phyloP scores from a whole-genome alignment of 2,329 filamentous ascomycete genomes.

The Lasiodiplodia sp. region DNA sequence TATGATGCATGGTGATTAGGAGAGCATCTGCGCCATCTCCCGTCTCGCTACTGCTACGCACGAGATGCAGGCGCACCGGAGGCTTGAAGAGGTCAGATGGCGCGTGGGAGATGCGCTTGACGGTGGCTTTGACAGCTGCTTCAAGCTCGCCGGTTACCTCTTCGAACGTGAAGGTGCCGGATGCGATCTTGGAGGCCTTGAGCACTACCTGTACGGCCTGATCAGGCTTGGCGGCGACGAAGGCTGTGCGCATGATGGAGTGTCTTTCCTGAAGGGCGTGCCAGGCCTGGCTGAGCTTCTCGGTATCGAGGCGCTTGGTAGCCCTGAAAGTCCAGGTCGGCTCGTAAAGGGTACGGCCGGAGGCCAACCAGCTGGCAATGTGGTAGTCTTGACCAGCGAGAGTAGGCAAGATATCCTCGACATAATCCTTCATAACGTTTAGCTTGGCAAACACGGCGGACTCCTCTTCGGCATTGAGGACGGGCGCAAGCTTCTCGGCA shows the following conservation, averaged over 20 bases:
- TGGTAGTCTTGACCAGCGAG: conserved; percentile 30
- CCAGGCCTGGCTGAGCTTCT: conserved; percentile 42
- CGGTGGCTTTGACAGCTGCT: conserved; percentile 34
- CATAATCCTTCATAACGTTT: conserved; percentile 1
- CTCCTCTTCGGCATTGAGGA: conserved; percentile 10
- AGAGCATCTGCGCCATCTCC: conserved; percentile 41
- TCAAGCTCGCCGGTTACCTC: conserved; percentile 31
- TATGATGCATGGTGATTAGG: conserved; percentile 45
- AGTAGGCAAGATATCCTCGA: conserved; percentile 26
- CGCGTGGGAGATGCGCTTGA: conserved; percentile 36
- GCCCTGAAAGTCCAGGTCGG: conserved; percentile 29
- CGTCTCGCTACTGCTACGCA: conserved; percentile 37
- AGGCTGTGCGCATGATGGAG: conserved; percentile 45
- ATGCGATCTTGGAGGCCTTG: conserved; percentile 34
- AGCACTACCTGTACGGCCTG: conserved; percentile 43
- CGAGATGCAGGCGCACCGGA: conserved; percentile 41
- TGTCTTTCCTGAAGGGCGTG: conserved; percentile 41
- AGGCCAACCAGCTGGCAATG: conserved; percentile 24
- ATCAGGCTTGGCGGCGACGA: conserved; percentile 38
- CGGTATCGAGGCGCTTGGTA: conserved; percentile 34
- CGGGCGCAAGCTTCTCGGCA: background rate
- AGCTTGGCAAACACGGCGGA: conserved; percentile 7
- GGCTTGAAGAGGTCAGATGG: conserved; percentile 44
- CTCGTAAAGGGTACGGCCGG: conserved; percentile 26
- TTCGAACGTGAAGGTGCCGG: conserved; percentile 37